Percentiles rank a stretch among this genome's conserved stretches.
These are phyloP conservation scores for Paramyrothecium roridum DNA, from an alignment of 2,329 filamentous ascomycete species.

Conservation along the genomic window DNA sequence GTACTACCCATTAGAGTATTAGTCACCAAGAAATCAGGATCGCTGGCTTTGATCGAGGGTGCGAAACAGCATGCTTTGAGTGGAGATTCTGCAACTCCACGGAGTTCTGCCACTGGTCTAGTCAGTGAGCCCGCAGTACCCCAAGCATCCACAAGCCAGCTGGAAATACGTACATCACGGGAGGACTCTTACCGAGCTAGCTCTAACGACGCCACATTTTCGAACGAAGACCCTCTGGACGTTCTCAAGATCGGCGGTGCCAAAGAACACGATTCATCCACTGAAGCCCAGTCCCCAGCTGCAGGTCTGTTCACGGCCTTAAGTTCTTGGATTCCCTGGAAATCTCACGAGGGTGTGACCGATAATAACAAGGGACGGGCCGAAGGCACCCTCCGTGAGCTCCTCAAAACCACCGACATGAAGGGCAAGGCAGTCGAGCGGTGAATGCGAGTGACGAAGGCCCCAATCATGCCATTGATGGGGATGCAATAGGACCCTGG, in stretches of 20 bases:
- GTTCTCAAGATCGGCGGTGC: constrained; percentile 20
- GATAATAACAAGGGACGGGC: constrained; percentile 40
- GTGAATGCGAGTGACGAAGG: not conserved
- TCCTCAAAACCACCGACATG: constrained; percentile 38
- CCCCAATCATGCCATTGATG: too few relatives aligned
- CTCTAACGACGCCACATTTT: constrained; percentile 10
- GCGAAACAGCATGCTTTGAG: constrained; percentile 27
- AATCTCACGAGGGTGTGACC: constrained; percentile 13
- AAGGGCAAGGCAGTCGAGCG: constrained; percentile 30
- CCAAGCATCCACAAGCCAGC: constrained; percentile 50
- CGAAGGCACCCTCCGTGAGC: constrained; percentile 52
- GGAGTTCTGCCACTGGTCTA: constrained; percentile 37
- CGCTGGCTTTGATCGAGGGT: constrained; percentile 33
- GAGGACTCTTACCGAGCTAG: constrained; percentile 13
- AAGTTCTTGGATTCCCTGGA: constrained; percentile 46
- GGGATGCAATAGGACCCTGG: too few relatives aligned
- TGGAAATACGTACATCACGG: constrained; percentile 40
- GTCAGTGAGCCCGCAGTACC: constrained; percentile 55
- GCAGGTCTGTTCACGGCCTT: constrained; percentile 34
- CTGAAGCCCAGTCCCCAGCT: constrained; percentile 16
- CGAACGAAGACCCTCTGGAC: constrained; percentile 8
- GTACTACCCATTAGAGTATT: constrained; percentile 13
- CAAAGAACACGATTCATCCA: constrained; percentile 22
- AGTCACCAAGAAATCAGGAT: constrained; percentile 23
- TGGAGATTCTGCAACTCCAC: constrained; percentile 23